Base-by-base conservation (phyloP, 2,329 filamentous ascomycete genomes). In the Plenodomus lindquistii region DNA sequence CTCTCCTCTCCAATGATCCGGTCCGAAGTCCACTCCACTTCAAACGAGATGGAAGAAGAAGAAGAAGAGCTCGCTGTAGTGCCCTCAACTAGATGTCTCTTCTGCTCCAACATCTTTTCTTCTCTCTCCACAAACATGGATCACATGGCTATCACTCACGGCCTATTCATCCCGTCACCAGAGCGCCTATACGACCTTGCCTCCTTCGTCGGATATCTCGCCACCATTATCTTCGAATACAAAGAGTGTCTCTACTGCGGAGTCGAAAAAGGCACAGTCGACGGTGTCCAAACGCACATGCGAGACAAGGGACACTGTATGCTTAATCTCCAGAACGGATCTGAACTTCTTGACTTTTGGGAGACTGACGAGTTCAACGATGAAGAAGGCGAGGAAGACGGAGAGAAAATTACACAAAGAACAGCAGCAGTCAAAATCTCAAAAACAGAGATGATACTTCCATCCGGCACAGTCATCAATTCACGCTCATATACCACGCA, bases 201-300 rank as follows among this genome's bases (percentile, higher is more conserved):
- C 42, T 59, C 47, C 6, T 62, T 72, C 42, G 22, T 73, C 13
- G 52, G 54, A 1, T 73, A 72, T 47, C 64, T 73, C 4, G 60
- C 55, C 17, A 63, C 55, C 1, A 50, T 60, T 7, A 47, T 72
- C 11, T 45, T 43, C 15, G 46, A 50, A 22, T 71, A 55, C 40
- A 48, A 71, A 39, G 66, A 72, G 57, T 73, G 70, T 44, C 59
- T 73, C 18, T 72, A 72, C 52, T 73, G 70, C 44, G 66, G 67
- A 29, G 38, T 50, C 10, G 55, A 49, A 27, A 69, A 65, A 44
- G 43, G 39, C 22, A 61, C 63, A 4, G 52, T 58, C 7, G 29
- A 44, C 3, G 52, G 62, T 19, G 54, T 70, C n/a, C 69, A 68
- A 55, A 65, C 47, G 18, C 70, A 73, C 45, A 73, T 73, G 70